Evolutionary conservation across 345 rosid species (phyloP).

Genomic region (Boechera retrofracta): DNA sequence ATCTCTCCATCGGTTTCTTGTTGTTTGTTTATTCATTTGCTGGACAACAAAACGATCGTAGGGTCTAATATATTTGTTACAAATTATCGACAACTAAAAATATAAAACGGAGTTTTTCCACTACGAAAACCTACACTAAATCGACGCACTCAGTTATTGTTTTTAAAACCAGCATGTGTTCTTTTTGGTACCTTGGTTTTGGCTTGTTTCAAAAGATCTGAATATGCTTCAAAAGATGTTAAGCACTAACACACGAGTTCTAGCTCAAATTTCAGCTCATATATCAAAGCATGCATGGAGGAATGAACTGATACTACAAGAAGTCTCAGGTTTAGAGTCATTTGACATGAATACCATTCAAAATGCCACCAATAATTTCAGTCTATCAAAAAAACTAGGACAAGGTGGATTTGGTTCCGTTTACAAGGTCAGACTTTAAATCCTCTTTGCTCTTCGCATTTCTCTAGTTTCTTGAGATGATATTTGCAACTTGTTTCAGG

Average conservation of each 20-base stretch:
- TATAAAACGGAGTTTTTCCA: background rate
- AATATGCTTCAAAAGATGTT: background rate
- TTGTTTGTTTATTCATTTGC: background rate
- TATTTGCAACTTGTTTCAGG: background rate
- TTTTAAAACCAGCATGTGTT: background rate
- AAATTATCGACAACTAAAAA: background rate
- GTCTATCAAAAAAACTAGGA: slow-evolving; percentile 37
- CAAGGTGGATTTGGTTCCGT: slow-evolving; percentile 45
- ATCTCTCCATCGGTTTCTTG: background rate
- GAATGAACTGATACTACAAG: background rate
- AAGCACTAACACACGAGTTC: background rate
- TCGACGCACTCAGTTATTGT: background rate
- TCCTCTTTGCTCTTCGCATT: background rate
- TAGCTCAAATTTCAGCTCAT: background rate
- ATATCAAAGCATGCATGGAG: slow-evolving; percentile 8
- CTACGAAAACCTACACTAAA: background rate
- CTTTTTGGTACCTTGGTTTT: background rate
- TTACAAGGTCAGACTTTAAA: slow-evolving; percentile 18
- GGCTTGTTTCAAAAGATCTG: background rate
- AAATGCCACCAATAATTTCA: slow-evolving; percentile 30
- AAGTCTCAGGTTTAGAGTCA: slow-evolving; percentile 1
- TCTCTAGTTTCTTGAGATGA: background rate
- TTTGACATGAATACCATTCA: slow-evolving; percentile 23
- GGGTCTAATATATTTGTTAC: background rate
- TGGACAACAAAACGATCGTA: background rate